A percentile compares a stretch with the other conserved stretches of the same genome.
These are phyloP conservation scores for Solanum medicagineum DNA, from an alignment of 257 asterid species.

Conservation along the genomic window DNA sequence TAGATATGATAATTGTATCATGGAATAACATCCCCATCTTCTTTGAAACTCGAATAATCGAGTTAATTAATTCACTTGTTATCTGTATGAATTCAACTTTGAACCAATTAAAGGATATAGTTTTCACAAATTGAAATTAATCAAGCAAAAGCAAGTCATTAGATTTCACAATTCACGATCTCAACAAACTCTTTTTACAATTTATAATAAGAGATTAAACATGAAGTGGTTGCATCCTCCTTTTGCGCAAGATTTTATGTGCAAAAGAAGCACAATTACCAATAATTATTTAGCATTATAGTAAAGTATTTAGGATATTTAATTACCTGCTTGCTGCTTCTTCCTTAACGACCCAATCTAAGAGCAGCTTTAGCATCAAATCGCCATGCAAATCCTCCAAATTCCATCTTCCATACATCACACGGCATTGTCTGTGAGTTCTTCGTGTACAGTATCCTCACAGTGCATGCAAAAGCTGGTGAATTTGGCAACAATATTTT, in stretches of 20 bases:
- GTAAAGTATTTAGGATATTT: not conserved
- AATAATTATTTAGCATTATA: not conserved
- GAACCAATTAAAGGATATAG: not conserved
- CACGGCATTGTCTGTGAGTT: conserved; percentile 30
- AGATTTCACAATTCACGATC: not conserved
- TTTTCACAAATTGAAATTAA: not conserved
- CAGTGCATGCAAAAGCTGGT: conserved; percentile 38
- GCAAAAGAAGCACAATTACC: not conserved
- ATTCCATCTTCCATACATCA: conserved; percentile 48
- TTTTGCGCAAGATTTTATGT: not conserved
- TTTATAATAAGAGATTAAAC: not conserved
- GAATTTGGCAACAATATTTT: not conserved
- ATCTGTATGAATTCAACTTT: not conserved
- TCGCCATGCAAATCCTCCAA: conserved; percentile 49
- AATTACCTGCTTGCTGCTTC: not conserved
- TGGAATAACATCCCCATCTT: not conserved
- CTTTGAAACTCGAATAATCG: not conserved
- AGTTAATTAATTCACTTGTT: not conserved
- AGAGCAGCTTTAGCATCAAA: conserved; percentile 35
- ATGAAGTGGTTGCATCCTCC: not conserved
- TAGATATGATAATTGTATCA: not conserved
- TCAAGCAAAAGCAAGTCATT: not conserved
- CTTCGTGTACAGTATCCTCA: conserved; percentile 25
- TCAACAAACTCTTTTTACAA: not conserved
- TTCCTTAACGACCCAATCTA: conserved; percentile 16